Evolutionary conservation across 2,329 filamentous ascomycete species (phyloP).

Genomic region (Pseudopithomyces chartarum): DNA sequence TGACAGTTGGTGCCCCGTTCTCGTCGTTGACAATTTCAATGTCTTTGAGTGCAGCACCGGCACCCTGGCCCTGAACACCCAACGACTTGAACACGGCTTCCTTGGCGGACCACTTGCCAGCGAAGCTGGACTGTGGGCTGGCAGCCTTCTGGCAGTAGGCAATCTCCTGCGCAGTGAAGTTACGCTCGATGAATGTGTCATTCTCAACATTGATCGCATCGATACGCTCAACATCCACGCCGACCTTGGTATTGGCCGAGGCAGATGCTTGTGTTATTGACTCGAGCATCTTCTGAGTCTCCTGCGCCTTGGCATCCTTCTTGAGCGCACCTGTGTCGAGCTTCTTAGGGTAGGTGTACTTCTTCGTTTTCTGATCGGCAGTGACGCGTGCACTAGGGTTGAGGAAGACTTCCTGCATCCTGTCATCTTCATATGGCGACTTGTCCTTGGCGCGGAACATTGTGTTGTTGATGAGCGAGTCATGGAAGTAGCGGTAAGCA

Average conservation of each 20-base stretch:
- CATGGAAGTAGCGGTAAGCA: conserved; percentile 98
- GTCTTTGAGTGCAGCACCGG: conserved; percentile 86
- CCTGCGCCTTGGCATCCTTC: conserved; percentile 61
- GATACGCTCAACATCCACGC: conserved; percentile 92
- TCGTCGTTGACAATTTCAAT: conserved; percentile 89
- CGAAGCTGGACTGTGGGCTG: conserved; percentile 86
- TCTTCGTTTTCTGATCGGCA: conserved; percentile 82
- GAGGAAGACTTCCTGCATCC: conserved; percentile 86
- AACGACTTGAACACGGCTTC: conserved; percentile 98
- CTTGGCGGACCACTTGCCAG: conserved; percentile 95
- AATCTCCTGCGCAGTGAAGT: conserved; percentile 86
- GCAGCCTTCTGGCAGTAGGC: conserved; percentile 82
- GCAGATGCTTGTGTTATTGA: conserved; percentile 71
- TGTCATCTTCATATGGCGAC: conserved; percentile 85
- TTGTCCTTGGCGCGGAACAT: conserved; percentile 95
- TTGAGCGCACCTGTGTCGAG: conserved; percentile 65
- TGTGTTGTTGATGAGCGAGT: conserved; percentile 95
- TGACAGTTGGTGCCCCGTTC: conserved; percentile 80
- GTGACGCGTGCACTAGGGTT: conserved; percentile 90
- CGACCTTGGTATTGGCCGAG: conserved; percentile 72
- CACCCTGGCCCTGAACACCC: conserved; percentile 83
- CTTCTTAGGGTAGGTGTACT: conserved; percentile 69
- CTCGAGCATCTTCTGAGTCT: conserved; percentile 77
- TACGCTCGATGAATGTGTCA: conserved; percentile 90
- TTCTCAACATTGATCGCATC: conserved; percentile 89